phyloP scores from a whole-genome alignment of 2,329 filamentous ascomycete species.

The Thelonectria blattea region DNA sequence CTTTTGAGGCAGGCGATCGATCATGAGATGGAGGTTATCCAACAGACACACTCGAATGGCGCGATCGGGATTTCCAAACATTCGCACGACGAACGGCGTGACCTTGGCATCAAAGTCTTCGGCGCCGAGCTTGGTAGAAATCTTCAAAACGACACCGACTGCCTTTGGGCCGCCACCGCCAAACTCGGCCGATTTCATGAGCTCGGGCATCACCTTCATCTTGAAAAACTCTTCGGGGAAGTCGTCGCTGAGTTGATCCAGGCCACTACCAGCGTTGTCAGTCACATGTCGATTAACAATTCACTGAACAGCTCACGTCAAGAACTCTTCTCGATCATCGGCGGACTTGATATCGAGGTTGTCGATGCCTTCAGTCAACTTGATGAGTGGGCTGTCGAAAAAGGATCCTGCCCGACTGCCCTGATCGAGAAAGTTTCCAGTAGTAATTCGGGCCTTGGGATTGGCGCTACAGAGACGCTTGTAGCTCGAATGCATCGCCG shows the following conservation, averaged over 20 bases:
- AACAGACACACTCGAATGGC: constrained; percentile 90
- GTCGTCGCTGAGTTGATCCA: constrained; percentile 87
- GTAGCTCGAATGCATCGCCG: constrained; percentile 89
- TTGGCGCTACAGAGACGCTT: constrained; percentile 87
- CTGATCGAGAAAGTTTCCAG: constrained; percentile 88
- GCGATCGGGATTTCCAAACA: constrained; percentile 91
- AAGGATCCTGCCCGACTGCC: constrained; percentile 83
- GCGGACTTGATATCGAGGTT: constrained; percentile 89
- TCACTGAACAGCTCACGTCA: constrained; percentile 59
- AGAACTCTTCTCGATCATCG: constrained; percentile 81
- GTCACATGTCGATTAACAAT: constrained; percentile 8
- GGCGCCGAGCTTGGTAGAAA: constrained; percentile 81
- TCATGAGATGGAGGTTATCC: constrained; percentile 88
- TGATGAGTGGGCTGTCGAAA: constrained; percentile 91
- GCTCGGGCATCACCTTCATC: constrained; percentile 91
- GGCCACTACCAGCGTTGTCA: constrained; percentile 60
- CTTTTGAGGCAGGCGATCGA: constrained; percentile 86
- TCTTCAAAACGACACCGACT: constrained; percentile 86
- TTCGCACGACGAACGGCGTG: constrained; percentile 82
- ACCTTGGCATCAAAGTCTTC: constrained; percentile 89
- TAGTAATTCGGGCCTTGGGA: constrained; percentile 84
- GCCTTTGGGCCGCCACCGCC: constrained; percentile 94
- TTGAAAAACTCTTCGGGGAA: constrained; percentile 99
- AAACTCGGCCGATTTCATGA: constrained; percentile 99
- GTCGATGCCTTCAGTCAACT: constrained; percentile 90